phyloP scores from a whole-genome alignment of 768 basidiomycete species.

The Coprinopsis sp. region DNA sequence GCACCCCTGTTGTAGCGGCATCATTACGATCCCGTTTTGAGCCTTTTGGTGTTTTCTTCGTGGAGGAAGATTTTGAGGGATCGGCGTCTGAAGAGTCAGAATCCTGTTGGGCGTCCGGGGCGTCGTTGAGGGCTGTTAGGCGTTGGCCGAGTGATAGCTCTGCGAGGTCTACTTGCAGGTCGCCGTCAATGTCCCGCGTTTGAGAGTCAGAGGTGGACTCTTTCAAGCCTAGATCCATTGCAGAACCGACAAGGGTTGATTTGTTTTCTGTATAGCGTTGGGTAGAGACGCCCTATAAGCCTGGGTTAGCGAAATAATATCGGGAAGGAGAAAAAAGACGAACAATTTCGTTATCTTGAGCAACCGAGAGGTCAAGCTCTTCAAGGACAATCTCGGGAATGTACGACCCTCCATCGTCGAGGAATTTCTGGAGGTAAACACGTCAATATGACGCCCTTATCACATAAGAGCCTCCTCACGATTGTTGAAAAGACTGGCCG shows the following conservation, averaged over 20 bases:
- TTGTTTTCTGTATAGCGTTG: slow-evolving; percentile 68
- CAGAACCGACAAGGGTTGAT: slow-evolving; percentile 60
- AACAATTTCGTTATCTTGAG: slow-evolving; percentile 13
- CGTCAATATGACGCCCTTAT: slow-evolving; percentile 1
- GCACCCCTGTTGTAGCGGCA: too few relatives aligned
- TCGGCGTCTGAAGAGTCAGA: slow-evolving; percentile 43
- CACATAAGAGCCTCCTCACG: slow-evolving; percentile 35
- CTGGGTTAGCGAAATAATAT: neutral
- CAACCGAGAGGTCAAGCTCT: slow-evolving; percentile 24
- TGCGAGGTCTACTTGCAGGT: slow-evolving; percentile 78
- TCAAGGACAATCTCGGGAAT: slow-evolving; percentile 46
- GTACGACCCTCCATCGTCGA: slow-evolving; percentile 50
- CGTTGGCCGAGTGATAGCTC: slow-evolving; percentile 92
- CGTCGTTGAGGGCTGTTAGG: slow-evolving; percentile 65
- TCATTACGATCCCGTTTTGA: too few relatives aligned
- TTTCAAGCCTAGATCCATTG: slow-evolving; percentile 59
- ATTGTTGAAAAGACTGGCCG: slow-evolving; percentile 56
- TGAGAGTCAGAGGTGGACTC: slow-evolving; percentile 47
- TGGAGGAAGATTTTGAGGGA: slow-evolving; percentile 27
- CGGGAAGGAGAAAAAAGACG: neutral
- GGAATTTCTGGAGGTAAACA: slow-evolving; percentile 41
- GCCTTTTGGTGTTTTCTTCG: slow-evolving; percentile 21
- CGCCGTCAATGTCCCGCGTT: slow-evolving; percentile 53
- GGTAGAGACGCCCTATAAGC: slow-evolving; percentile 40
- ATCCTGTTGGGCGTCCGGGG: slow-evolving; percentile 23